Evolutionary conservation across 2,329 filamentous ascomycete genomes (phyloP), one percentile per base, ranked within the genome.

Genomic region (Colletotrichum caudatum): DNA sequence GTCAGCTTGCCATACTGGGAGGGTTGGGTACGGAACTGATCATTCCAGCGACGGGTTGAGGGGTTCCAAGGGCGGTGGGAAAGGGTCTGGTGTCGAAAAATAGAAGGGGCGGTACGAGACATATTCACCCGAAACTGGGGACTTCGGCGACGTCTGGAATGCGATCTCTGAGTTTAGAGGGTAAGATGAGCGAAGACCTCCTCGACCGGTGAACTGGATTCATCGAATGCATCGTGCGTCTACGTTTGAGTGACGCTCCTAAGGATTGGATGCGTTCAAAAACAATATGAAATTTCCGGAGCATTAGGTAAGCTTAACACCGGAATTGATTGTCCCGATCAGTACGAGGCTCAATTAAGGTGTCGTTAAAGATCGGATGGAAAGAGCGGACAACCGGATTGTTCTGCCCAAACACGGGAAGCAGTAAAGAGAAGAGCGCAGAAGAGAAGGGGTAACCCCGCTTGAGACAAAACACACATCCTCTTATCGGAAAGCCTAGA

Each of bases 371-470:
- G 50, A 35, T 41, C 37, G 26, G 12, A 46, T 56, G 37, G 61
- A 44, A 44, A 64, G 50, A 41, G 16, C 46, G 60, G 61, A 46
- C 11, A 54, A 29, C n/a, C 35, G 46, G 50, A 35, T n/a, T 29
- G 11, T 41, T 48, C 35, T 51, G 44, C 18, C 48, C 39, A 50
- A 35, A 64, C 60, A 51, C n/a, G 60, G 46, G 48, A 39, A 63
- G 48, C 46, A 35, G 16, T 68, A 63, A 63, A 53, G 33, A 35
- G 35, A 33, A 35, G 35, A 33, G 35, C 33, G 33, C n/a, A 53
- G 23, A 51, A 76, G 14, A 78, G 48, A 64, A 64, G 69, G 69
- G 69, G 48, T 65, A 69, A 69, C 69, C 69, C 69, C 69, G 69
- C 69, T 72, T 61, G 65, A 71, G 69, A 54, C 69, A 71, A 71